A percentile compares a stretch with the other conserved stretches of the same genome.
These are phyloP conservation scores for Graphilbum fragrans DNA, from an alignment of 2,329 filamentous ascomycete species.

Conservation along the genomic window DNA sequence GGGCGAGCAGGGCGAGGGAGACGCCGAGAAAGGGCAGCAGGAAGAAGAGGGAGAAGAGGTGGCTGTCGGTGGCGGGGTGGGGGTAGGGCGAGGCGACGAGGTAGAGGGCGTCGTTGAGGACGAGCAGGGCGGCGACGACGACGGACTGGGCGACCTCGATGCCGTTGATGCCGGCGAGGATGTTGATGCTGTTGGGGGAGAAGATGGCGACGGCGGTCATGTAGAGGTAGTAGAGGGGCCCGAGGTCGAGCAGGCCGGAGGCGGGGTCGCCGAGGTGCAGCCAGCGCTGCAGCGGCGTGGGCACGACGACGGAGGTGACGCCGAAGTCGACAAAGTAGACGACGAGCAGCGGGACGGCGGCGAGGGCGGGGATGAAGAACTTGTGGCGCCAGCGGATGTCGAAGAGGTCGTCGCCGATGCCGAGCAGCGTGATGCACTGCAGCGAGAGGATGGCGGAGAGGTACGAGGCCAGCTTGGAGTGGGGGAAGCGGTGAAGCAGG, in stretches of 20 bases:
- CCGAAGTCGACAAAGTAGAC: conserved; percentile 98
- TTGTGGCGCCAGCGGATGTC: conserved; percentile 99
- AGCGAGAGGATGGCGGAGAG: conserved; percentile 88
- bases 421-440: conserved; percentile 80
- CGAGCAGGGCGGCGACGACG: conserved; percentile 73
- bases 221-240: conserved; percentile 81
- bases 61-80: conserved; percentile 89
- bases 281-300: conserved; percentile 66
- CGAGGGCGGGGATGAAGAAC: conserved; percentile 92
- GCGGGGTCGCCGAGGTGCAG: neutral
- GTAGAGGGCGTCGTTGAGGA: conserved; percentile 81
- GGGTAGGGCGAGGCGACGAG: conserved; percentile 53
- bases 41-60: conserved; percentile 91
- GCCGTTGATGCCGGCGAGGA: conserved; percentile 97
- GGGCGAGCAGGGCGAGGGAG: conserved; percentile 69
- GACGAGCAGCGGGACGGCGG: conserved; percentile 83
- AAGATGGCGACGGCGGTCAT: conserved; percentile 97
- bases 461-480: conserved; percentile 71
- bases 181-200: conserved; percentile 98
- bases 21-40: conserved; percentile 90
- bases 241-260: conserved; percentile 62
- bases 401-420: conserved; percentile 90
- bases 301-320: conserved; percentile 89
- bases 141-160: conserved; percentile 93
- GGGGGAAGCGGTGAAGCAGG: neutral